Evolutionary conservation across 768 basidiomycete genomes (phyloP).

Genomic region (Kwoniella mangroviensis): DNA sequence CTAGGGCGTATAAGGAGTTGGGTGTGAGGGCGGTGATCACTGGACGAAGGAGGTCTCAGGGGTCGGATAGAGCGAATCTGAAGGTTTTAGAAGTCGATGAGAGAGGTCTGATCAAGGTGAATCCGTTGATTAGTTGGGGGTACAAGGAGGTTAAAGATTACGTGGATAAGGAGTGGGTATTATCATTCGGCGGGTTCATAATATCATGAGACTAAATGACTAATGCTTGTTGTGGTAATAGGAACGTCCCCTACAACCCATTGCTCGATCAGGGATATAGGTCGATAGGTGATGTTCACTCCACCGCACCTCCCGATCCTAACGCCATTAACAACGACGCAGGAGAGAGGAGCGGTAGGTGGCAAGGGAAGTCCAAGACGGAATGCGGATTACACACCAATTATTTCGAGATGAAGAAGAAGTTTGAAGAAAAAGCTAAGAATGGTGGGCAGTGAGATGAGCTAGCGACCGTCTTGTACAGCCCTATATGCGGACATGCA

Average conservation of each 20-base stretch:
- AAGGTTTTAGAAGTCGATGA: slow-evolving; percentile 87
- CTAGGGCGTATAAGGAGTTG: slow-evolving; percentile 79
- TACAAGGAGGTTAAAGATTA: slow-evolving; percentile 84
- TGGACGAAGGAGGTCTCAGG: slow-evolving; percentile 91
- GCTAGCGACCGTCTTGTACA: too few relatives aligned
- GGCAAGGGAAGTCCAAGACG: slow-evolving; percentile 85
- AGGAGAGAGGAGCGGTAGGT: slow-evolving; percentile 84
- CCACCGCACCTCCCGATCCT: slow-evolving; percentile 65
- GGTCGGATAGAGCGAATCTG: slow-evolving; percentile 80
- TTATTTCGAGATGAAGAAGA: slow-evolving; percentile 67
- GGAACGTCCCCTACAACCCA: slow-evolving; percentile 81
- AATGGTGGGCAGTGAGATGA: slow-evolving; percentile 1
- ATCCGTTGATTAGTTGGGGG: slow-evolving; percentile 88
- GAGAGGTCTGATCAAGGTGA: slow-evolving; percentile 89
- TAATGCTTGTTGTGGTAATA: slow-evolving; percentile 21
- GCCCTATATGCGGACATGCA: too few relatives aligned
- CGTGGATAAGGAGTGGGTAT: slow-evolving; percentile 67
- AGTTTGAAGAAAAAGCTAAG: slow-evolving; percentile 47
- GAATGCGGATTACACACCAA: slow-evolving; percentile 96
- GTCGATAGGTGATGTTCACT: slow-evolving; percentile 98
- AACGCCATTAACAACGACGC: slow-evolving; percentile 63
- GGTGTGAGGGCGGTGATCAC: slow-evolving; percentile 86
- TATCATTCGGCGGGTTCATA: too few relatives aligned
- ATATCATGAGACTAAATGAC: not conserved
- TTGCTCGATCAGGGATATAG: slow-evolving; percentile 89